A percentile compares a stretch with the other conserved stretches of the same genome.
phyloP scores from a whole-genome alignment of 1,284 basidiomycete species.

The Hypsizygus ulmarius region DNA sequence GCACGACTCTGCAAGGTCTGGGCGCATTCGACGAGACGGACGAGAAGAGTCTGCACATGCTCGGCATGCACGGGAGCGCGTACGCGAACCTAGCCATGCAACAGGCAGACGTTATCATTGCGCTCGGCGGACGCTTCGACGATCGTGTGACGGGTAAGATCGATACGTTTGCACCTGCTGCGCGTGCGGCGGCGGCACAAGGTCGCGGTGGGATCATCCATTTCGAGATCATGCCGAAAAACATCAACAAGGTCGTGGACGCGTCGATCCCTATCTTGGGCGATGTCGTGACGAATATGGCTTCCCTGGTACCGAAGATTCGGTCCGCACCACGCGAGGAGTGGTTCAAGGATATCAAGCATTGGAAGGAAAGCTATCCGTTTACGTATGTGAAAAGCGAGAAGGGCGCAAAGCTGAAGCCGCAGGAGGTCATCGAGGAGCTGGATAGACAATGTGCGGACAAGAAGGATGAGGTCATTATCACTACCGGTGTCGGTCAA shows the following conservation, averaged over 20 bases:
- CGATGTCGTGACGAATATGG: slow-evolving; percentile 86
- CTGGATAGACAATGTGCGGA: slow-evolving; percentile 74
- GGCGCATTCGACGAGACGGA: slow-evolving; percentile 94
- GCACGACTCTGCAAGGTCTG: slow-evolving; percentile 94
- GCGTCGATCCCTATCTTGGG: slow-evolving; percentile 93
- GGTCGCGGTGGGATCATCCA: slow-evolving; percentile 97
- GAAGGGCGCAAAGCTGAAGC: slow-evolving; percentile 79
- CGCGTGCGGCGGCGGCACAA: slow-evolving; percentile 80
- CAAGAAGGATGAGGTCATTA: slow-evolving; percentile 84
- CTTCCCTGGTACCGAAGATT: slow-evolving; percentile 80
- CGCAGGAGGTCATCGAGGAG: slow-evolving; percentile 95
- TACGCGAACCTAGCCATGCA: slow-evolving; percentile 99
- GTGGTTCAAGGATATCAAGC: slow-evolving; percentile 83
- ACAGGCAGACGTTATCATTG: slow-evolving; percentile 95
- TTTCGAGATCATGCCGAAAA: slow-evolving; percentile 98
- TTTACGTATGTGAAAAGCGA: slow-evolving; percentile 82
- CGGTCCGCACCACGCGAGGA: slow-evolving; percentile 58
- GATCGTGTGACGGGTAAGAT: slow-evolving; percentile 97
- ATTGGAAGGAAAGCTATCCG: slow-evolving; percentile 88
- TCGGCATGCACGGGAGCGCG: slow-evolving; percentile 98
- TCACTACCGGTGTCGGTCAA: slow-evolving; percentile 96
- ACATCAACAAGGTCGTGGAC: slow-evolving; percentile 98
- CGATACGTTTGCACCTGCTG: slow-evolving; percentile 88
- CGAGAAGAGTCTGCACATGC: slow-evolving; percentile 91
- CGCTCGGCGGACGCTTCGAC: slow-evolving; percentile 94